phyloP scores from a whole-genome alignment of 164 flowering plant species.

The Nymphaea thermarum region DNA sequence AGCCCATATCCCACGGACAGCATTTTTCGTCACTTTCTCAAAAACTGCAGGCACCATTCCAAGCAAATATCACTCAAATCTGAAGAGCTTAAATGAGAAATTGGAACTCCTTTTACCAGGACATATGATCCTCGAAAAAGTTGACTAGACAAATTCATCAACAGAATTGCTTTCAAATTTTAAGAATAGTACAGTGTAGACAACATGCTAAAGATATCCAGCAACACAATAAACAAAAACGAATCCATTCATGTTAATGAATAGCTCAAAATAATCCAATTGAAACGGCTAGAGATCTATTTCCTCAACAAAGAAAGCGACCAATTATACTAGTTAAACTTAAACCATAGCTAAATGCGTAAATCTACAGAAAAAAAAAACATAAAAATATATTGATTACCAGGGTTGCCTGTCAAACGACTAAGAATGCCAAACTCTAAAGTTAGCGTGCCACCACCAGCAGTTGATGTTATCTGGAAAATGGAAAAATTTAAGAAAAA shows the following conservation, averaged over 20 bases:
- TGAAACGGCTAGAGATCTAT: too few relatives aligned
- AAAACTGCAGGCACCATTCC: conserved; percentile 40
- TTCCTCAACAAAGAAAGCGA: neutral
- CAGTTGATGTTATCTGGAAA: conserved; percentile 87
- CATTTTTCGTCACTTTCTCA: conserved; percentile 95
- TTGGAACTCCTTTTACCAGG: too few relatives aligned
- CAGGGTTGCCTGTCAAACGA: conserved; percentile 81
- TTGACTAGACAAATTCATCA: too few relatives aligned
- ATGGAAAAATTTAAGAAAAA: neutral
- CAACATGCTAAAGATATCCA: too few relatives aligned
- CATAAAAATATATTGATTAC: conserved; percentile 26
- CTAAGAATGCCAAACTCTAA: conserved; percentile 93
- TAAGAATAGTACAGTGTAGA: too few relatives aligned
- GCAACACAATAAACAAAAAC: too few relatives aligned
- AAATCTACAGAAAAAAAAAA: neutral
- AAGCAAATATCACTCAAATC: too few relatives aligned
- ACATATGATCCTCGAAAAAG: too few relatives aligned
- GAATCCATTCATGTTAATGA: too few relatives aligned
- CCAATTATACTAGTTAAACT: neutral
- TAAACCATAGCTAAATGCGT: neutral
- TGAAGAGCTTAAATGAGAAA: too few relatives aligned
- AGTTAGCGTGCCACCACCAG: conserved; percentile 98
- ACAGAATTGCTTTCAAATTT: too few relatives aligned
- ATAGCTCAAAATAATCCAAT: too few relatives aligned
- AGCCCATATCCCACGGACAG: conserved; percentile 94